Evolutionary conservation across 2,329 filamentous ascomycete species (phyloP).

Genomic region (Pseudogymnoascus sp.): DNA sequence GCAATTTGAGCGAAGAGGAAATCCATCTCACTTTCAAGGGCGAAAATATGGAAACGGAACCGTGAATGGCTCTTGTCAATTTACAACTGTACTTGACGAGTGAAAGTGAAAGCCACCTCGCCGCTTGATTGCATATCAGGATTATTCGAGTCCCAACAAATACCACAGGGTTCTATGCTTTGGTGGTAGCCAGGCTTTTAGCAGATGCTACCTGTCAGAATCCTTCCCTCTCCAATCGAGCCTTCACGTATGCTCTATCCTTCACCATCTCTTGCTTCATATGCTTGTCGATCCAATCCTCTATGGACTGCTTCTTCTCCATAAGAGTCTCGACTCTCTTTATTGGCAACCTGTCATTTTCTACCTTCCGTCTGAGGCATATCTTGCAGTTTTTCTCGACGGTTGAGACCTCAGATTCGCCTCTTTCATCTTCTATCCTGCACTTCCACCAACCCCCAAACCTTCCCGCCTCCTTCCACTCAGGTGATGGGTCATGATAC

Average conservation of each 20-base stretch:
- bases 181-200: neutral
- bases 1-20: constrained; percentile 29
- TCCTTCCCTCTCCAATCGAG: neutral
- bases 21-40: constrained; percentile 48
- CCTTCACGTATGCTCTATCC: neutral
- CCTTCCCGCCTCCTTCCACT: constrained; percentile 20
- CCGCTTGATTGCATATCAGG: neutral
- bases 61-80: neutral
- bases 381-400: neutral
- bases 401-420: constrained; percentile 7
- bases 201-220: neutral
- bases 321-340: neutral
- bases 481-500: constrained; percentile 19
- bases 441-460: constrained; percentile 25
- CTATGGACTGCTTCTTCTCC: neutral
- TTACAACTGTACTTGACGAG: neutral
- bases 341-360: neutral
- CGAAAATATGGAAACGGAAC: constrained; percentile 19
- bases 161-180: neutral
- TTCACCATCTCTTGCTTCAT: neutral
- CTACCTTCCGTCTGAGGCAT: neutral
- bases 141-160: neutral
- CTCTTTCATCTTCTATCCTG: constrained; percentile 11
- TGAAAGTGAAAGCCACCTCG: neutral
- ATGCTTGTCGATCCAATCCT: constrained; percentile 1